These are phyloP conservation scores for Alnus glutinosa DNA, from an alignment of 306 rosid genomes.

Conservation along the genomic window DNA sequence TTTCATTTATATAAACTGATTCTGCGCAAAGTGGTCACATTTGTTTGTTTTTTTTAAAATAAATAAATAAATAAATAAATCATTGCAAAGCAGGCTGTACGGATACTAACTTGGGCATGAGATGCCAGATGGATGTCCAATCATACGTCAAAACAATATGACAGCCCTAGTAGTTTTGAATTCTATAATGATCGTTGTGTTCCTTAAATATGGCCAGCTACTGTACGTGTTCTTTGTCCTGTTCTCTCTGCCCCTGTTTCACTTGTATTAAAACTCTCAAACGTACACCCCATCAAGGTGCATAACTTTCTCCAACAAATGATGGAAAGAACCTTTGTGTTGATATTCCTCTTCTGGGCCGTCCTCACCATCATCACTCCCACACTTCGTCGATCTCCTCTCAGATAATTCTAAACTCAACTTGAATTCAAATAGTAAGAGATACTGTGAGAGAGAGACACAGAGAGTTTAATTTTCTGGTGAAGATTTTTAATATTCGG, in stretches of 20 bases:
- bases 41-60: no score
- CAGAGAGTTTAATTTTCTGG: no score
- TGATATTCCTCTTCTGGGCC: conserved; percentile 83
- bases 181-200: conserved; percentile 27
- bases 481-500: no score
- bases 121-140: conserved; percentile 41
- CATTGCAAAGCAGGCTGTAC: conserved; percentile 17
- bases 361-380: conserved; percentile 76
- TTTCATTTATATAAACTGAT: no score
- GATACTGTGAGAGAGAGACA: no score
- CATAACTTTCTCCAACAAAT: conserved; percentile 32
- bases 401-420: conserved; percentile 64
- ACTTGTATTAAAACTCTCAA: conserved; percentile 15
- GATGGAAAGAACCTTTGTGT: conserved; percentile 68
- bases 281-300: background rate
- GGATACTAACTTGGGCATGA: conserved; percentile 26
- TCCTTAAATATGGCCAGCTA: conserved; percentile 64
- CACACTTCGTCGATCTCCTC: conserved; percentile 48
- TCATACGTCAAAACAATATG: conserved; percentile 23
- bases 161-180: background rate
- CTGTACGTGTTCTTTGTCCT: conserved; percentile 27
- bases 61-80: conserved; percentile 4
- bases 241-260: background rate
- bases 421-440: conserved; percentile 35
- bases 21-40: no score